These are phyloP conservation scores for Fraxinus ornus DNA, from an alignment of 305 asterid species.

Conservation along the genomic window DNA sequence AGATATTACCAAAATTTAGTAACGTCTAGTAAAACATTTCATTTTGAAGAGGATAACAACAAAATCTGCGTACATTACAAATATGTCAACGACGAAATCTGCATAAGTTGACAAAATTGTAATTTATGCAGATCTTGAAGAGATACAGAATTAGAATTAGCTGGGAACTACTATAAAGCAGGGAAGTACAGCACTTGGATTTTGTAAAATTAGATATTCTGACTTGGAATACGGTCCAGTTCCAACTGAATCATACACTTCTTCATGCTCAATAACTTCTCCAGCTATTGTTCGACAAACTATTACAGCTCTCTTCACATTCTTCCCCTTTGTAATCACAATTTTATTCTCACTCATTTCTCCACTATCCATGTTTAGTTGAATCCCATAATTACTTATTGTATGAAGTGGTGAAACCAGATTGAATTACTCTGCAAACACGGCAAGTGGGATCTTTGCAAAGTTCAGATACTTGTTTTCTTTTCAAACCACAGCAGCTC, in stretches of 20 bases:
- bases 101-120: not conserved
- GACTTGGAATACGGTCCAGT: conserved; percentile 10
- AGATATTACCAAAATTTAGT: not conserved
- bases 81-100: not conserved
- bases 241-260: conserved; percentile 25
- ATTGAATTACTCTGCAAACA: conserved; percentile 34
- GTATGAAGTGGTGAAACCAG: conserved; percentile 30
- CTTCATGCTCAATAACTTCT: not conserved
- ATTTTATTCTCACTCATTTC: conserved; percentile 16
- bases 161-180: conserved; percentile 31
- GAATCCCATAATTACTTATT: conserved; percentile 31
- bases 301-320: conserved; percentile 24
- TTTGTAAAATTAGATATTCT: conserved; percentile 22
- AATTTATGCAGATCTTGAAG: not conserved
- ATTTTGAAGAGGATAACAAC: not conserved
- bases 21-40: not conserved
- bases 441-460: conserved; percentile 25
- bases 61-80: not conserved
- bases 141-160: not conserved
- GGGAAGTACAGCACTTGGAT: conserved; percentile 36
- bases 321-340: not conserved
- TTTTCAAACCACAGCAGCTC: conserved; percentile 20
- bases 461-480: not conserved
- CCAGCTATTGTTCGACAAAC: conserved; percentile 37
- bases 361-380: conserved; percentile 28